Conservation (phyloP, 345 rosid species). For the Arabidopsis arenosa region DNA sequence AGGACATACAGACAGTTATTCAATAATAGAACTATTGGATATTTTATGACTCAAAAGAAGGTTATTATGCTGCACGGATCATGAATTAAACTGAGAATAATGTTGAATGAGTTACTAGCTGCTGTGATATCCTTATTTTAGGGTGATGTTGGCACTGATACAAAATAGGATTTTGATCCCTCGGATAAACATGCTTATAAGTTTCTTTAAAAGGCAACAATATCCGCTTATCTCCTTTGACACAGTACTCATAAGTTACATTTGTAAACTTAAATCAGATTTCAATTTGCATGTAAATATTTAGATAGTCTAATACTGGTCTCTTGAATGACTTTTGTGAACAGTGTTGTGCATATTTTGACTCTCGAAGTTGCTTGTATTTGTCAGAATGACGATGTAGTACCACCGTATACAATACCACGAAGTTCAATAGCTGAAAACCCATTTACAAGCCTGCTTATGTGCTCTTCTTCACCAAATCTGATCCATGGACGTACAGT, state of each 20-base stretch:
- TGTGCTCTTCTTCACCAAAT: conserved; percentile 63
- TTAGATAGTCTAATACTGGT: conserved; percentile 11
- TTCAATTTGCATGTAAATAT: conserved; percentile 14
- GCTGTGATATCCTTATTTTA: conserved; percentile 12
- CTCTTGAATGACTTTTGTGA: conserved; percentile 23
- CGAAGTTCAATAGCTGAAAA: conserved; percentile 88
- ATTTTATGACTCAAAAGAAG: conserved; percentile 20
- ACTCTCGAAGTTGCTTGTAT: conserved; percentile 40
- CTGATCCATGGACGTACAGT: conserved; percentile 44
- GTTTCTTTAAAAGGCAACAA: conserved; percentile 7
- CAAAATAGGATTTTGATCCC: conserved; percentile 26
- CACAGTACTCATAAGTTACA: conserved; percentile 11
- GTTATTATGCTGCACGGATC: conserved; percentile 15
- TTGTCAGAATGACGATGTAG: conserved; percentile 79
- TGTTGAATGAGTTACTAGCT: conserved; percentile 18
- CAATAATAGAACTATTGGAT: background rate
- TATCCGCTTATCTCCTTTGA: background rate
- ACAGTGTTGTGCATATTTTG: conserved; percentile 25
- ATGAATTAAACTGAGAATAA: conserved; percentile 20
- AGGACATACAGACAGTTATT: conserved; percentile 3
- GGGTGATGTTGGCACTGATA: conserved; percentile 30
- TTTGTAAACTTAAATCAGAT: conserved; percentile 24
- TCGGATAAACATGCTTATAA: background rate
- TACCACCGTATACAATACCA: conserved; percentile 73
- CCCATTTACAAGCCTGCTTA: conserved; percentile 85